A percentile compares a stretch with the other conserved stretches of the same genome.
phyloP scores from a whole-genome alignment of 2,329 filamentous ascomycete species.

The Calonectria fujianensis region DNA sequence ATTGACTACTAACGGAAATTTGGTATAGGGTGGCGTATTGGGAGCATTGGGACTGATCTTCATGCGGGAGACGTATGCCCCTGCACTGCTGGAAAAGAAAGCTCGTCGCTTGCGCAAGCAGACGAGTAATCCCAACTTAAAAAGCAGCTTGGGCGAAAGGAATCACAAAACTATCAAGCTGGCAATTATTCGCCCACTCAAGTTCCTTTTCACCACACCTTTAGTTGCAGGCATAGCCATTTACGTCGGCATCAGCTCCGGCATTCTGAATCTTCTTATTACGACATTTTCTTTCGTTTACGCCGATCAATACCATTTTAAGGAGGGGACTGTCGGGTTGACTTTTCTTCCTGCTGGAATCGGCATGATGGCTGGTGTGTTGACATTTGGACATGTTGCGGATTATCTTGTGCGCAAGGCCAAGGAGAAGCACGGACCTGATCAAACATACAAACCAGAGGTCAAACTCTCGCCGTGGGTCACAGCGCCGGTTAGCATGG shows the following conservation, averaged over 20 bases:
- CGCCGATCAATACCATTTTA: slow-evolving; percentile 69
- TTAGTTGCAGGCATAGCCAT: slow-evolving; percentile 70
- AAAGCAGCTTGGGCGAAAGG: slow-evolving; percentile 48
- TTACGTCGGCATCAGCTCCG: slow-evolving; percentile 73
- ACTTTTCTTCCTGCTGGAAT: slow-evolving; percentile 69
- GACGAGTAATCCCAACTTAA: slow-evolving; percentile 61
- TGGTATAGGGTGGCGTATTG: slow-evolving; percentile 54
- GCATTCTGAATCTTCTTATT: slow-evolving; percentile 70
- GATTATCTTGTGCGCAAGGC: slow-evolving; percentile 43
- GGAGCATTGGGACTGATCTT: slow-evolving; percentile 57
- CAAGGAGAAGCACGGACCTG: slow-evolving; percentile 47
- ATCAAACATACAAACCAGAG: slow-evolving; percentile 56
- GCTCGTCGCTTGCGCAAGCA: slow-evolving; percentile 62
- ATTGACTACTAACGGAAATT: not conserved
- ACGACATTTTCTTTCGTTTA: slow-evolving; percentile 62
- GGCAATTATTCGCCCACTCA: slow-evolving; percentile 70
- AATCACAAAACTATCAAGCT: slow-evolving; percentile 63
- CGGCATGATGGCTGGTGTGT: slow-evolving; percentile 67
- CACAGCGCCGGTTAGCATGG: slow-evolving; percentile 60
- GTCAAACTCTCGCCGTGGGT: slow-evolving; percentile 66
- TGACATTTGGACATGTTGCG: slow-evolving; percentile 58
- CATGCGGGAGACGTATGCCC: slow-evolving; percentile 65
- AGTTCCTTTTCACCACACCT: slow-evolving; percentile 73
- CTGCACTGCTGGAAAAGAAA: slow-evolving; percentile 63
- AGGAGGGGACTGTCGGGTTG: slow-evolving; percentile 64